Conservation (phyloP, 176 grass and related monocot species). For the Triticum aestivum region IWGSC_CS_RefSeq_v2.1 NC_057814.1:13430497-13430996, state of each 20-base stretch:
- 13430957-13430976: too few species aligned
- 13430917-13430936: not conserved
- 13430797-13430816: not conserved
- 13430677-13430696: not conserved
- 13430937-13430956: too few species aligned
- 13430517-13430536: not conserved
- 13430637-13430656: not conserved
- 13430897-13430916: not conserved
- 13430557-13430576: not conserved
- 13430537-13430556: not conserved
- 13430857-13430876: too few species aligned
- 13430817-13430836: too few species aligned
- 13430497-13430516: constrained; percentile 1
- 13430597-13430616: not conserved
- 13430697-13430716: not conserved
- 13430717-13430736: not conserved
- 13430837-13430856: too few species aligned
- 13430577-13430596: not conserved
- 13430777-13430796: not conserved
- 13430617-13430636: constrained; percentile 18
- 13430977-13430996: too few species aligned
- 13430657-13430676: not conserved
- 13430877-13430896: not conserved
- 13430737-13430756: not conserved
- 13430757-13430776: not conserved